These are phyloP conservation scores for Podospora conica DNA, from an alignment of 495 filamentous ascomycete genomes.

Conservation along the genomic window DNA sequence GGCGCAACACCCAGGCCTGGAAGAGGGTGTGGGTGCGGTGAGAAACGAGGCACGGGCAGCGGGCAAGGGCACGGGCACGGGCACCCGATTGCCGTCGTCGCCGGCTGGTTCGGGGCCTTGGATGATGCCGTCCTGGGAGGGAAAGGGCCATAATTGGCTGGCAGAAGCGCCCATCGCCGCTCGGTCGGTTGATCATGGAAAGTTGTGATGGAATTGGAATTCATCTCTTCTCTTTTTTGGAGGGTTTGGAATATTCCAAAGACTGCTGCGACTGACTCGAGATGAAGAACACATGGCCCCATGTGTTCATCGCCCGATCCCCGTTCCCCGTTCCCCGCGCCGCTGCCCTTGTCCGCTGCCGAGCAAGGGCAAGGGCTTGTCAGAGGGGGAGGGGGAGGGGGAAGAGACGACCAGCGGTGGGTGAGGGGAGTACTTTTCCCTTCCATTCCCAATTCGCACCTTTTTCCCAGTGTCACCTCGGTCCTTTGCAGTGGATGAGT, in stretches of 20 bases:
- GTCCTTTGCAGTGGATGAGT: too few species aligned
- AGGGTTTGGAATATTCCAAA: not conserved
- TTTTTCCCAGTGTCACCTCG: not conserved
- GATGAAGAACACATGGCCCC: not conserved
- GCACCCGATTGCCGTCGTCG: not conserved
- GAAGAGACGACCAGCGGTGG: not conserved
- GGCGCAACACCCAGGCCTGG: not conserved
- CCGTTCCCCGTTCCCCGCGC: not conserved
- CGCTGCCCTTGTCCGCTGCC: not conserved
- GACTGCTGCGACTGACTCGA: not conserved
- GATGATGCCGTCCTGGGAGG: not conserved
- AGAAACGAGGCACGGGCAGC: too few species aligned
- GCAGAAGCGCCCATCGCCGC: not conserved
- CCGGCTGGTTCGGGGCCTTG: not conserved
- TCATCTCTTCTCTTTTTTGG: not conserved
- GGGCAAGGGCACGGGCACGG: not conserved
- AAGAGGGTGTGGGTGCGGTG: not conserved
- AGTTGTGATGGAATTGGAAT: not conserved
- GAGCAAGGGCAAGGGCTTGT: constrained; percentile 4
- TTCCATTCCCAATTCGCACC: too few species aligned
- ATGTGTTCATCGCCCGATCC: not conserved
- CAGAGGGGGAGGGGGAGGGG: constrained; percentile 6
- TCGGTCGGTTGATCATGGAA: not conserved
- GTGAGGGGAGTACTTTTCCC: not conserved
- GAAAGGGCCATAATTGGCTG: not conserved